These are phyloP conservation scores for Zymoseptoria pseudotritici DNA, from an alignment of 2,329 filamentous ascomycete species.

Conservation along the genomic window DNA sequence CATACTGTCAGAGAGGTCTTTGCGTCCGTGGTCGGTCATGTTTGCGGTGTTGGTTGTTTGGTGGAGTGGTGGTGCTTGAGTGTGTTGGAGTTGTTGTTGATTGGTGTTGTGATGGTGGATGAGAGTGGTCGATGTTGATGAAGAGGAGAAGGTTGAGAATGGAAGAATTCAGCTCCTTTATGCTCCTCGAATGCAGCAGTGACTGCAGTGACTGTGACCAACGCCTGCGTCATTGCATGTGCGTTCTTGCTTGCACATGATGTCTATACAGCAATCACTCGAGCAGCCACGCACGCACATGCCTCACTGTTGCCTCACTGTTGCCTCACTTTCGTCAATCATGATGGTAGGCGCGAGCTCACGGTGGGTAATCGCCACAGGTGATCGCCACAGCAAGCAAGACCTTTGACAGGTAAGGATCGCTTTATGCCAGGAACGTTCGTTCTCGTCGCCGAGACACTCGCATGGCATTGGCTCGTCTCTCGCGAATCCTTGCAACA, in stretches of 20 bases:
- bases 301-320: not conserved
- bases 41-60: conserved; percentile 29
- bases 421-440: not conserved
- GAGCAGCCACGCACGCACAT: not conserved
- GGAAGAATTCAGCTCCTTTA: not conserved
- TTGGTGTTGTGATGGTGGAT: not conserved
- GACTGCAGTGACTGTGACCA: not conserved
- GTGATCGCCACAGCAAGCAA: not conserved
- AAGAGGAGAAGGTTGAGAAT: not conserved
- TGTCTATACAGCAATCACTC: not conserved
- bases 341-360: not conserved
- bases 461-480: not conserved
- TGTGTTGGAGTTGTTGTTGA: not conserved
- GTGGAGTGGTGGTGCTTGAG: conserved; percentile 6
- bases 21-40: conserved; percentile 57
- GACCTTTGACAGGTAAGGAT: not conserved
- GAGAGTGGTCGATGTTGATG: not conserved
- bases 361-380: not conserved
- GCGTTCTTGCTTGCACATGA: not conserved
- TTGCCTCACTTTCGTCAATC: not conserved
- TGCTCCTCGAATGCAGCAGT: not conserved
- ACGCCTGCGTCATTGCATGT: not conserved
- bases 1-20: conserved; percentile 49
- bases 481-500: not conserved
- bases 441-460: not conserved